Base-by-base conservation (phyloP, 2,329 filamentous ascomycete species). In the Neopestalotiopsis clavispora region DNA sequence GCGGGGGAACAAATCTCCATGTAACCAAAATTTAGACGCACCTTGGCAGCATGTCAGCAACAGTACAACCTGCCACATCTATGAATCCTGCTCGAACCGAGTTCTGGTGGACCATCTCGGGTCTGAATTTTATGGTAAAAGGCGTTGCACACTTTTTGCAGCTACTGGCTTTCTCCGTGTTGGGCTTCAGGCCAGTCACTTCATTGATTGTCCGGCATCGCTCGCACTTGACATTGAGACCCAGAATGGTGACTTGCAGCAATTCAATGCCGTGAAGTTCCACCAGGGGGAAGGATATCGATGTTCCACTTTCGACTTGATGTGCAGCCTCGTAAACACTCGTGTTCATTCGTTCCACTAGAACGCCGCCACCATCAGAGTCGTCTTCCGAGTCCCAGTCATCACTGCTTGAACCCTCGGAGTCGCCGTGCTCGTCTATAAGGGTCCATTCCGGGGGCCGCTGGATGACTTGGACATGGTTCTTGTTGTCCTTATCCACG, bases 181-280 rank as follows among this genome's bases (percentile, higher is more conserved):
- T 85, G 59, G 90, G 86, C 68, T 87, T 89, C 9, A 95, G 82
- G 30, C 89, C 89, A 7, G 88, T 88, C 56, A 95, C 81, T 71
- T 96, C 94, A 74, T 90, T 89, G 13, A 85, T 78, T 4, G 92
- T 91, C 78, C 91, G 94, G 84, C 94, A 97, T 49, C 94, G 88
- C 66, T 91, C 89, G 78, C 94, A 97, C 77, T 94, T 95, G 71
- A 94, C 84, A 3, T 87, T 91, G 71, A 96, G 83, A 69, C 88
- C 90, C 40, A 96, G 82, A 30, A 87, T 84, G 0, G 86, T 83
- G 1, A 95, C 80, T 73, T 95, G 90, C 9, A 97, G 84, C 2
- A 96, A 80, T 75, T 96, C 93, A 70, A 96, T 91, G 49, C 91
- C 89, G 76, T 94, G 87, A 1, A 97, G 86, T 74, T 95, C 92